Conservation (phyloP, 1,284 basidiomycete genomes). For the Boletus smithii region DNA sequence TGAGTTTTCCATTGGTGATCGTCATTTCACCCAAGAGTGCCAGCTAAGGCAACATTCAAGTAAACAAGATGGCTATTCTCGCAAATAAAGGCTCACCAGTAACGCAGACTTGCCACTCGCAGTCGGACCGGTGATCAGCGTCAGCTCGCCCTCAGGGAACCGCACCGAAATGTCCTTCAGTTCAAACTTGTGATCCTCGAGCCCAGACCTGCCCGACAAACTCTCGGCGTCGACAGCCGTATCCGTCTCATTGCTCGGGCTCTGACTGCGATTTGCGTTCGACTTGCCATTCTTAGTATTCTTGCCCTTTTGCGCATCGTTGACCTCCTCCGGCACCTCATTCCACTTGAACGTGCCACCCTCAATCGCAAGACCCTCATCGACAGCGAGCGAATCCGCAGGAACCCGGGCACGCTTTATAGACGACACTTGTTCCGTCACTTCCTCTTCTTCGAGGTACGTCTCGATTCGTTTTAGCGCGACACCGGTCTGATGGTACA, state of each 20-base stretch:
- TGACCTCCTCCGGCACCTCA: conserved; percentile 32
- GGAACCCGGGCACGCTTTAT: conserved; percentile 43
- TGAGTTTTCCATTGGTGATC: conserved; percentile 28
- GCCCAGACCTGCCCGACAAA: conserved; percentile 13
- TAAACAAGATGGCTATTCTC: background rate
- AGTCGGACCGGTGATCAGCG: conserved; percentile 57
- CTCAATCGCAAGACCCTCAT: conserved; percentile 50
- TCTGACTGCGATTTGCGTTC: background rate
- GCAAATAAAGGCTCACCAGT: conserved; percentile 20
- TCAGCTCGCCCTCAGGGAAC: conserved; percentile 59
- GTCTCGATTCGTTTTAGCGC: conserved; percentile 77
- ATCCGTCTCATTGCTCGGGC: conserved; percentile 9
- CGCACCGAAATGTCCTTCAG: conserved; percentile 52
- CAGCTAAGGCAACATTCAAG: conserved; percentile 16
- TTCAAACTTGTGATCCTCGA: conserved; percentile 47
- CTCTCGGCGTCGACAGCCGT: conserved; percentile 15
- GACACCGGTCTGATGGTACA: conserved; percentile 55
- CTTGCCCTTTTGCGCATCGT: conserved; percentile 15
- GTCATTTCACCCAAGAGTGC: conserved; percentile 37
- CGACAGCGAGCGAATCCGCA: conserved; percentile 19
- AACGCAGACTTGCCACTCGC: conserved; percentile 64
- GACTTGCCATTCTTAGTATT: conserved; percentile 7
- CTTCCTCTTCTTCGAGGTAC: conserved; percentile 83
- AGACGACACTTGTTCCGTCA: conserved; percentile 65
- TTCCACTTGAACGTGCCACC: conserved; percentile 64